Evolutionary conservation across 768 basidiomycete genomes (phyloP), one percentile per base, ranked within the genome.

Genomic region (Piloderma croceum): DNA sequence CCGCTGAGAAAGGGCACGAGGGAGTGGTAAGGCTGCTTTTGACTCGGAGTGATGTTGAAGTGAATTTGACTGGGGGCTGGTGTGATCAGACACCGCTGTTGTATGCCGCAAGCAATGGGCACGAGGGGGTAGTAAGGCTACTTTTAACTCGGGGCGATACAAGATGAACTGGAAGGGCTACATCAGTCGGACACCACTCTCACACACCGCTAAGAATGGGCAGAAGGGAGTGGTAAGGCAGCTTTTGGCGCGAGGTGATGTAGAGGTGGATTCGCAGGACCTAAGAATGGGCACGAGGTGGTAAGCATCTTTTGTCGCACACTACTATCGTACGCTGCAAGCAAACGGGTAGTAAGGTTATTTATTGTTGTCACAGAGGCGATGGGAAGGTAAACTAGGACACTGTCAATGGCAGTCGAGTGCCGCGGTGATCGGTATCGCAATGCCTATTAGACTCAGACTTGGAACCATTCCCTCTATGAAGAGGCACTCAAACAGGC

Each of bases 101-200:
- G 10, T 31, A 31, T 31, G 29, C 29, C 17, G 29, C 29, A 31
- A 17, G 15, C 10, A 17, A 17, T 15, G 29, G 29, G 10, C 29
- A 31, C 29, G 15, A 10, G 10, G 15, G 15, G 10, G 15, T 31
- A 10, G 29, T 31, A 10, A 10, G 29, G 10, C 29, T 31, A 10
- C 29, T 31, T 15, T 15, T 31, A 10, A 17, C 10, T 10, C 29
- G 29, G 15, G 29, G 15, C 17, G 29, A 31, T n/a, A n/a, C n/a
- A 15, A 25, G 10, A 15, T 27, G 13, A 32, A 46, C 24, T 7
- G 12, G n/a, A 29, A 27, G 7, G 45, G 44, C 31, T 13, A 29
- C 31, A 15, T 27, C 15, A 44, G 44, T 22, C 11, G 44, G 31
- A 39, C 36, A 7, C 44, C 46, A 36, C 33, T 48, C 15, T 27